Conservation (phyloP, 1,284 basidiomycete species). For the Ceratobasidium sp. region DNA sequence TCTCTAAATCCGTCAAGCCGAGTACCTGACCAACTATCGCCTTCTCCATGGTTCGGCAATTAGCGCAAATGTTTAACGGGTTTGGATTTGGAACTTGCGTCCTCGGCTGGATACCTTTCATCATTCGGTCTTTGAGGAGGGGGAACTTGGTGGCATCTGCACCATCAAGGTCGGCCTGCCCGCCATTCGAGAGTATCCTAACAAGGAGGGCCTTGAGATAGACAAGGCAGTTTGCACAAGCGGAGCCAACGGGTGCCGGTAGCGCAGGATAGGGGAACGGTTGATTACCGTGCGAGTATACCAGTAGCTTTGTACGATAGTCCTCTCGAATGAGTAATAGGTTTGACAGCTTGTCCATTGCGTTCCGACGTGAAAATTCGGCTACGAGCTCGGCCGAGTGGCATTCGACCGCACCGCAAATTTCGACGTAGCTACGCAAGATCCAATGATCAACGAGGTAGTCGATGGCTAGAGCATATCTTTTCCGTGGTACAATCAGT, state of each 20-base stretch:
- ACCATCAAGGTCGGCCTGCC: neutral
- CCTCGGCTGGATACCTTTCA: conserved; percentile 6
- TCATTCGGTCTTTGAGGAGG: neutral
- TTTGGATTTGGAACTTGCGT: neutral
- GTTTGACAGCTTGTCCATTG: neutral
- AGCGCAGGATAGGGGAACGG: neutral
- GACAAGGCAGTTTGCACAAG: neutral
- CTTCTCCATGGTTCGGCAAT: conserved; percentile 4
- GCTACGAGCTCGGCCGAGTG: neutral
- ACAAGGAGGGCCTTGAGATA: neutral
- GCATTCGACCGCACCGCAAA: conserved; percentile 4
- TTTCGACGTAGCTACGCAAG: neutral
- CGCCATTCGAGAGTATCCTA: neutral
- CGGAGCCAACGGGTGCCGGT: neutral
- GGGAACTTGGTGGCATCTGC: neutral
- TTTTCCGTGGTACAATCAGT: neutral
- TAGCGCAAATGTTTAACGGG: neutral
- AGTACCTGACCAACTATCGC: neutral
- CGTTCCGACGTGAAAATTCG: conserved; percentile 6
- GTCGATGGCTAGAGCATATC: conserved; percentile 4
- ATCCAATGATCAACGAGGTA: conserved; percentile 7
- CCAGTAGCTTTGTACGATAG: neutral
- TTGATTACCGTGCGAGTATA: neutral
- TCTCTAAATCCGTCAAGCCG: neutral
- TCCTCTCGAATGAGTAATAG: conserved; percentile 5